phyloP scores from a whole-genome alignment of 2,329 filamentous ascomycete species.

The Lachnellula hyalina region DNA sequence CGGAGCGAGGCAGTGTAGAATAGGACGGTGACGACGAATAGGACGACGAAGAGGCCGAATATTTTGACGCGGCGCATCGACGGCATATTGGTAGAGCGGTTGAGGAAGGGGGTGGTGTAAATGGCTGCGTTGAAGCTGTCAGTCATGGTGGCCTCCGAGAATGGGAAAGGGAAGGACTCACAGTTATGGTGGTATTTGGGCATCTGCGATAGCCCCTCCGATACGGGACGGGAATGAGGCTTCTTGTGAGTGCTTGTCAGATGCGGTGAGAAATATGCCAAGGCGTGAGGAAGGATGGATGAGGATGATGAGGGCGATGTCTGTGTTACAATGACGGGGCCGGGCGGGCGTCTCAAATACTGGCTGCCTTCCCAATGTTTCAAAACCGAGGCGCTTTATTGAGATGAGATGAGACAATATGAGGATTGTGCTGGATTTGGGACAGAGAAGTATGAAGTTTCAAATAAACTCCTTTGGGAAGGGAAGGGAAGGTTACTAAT shows the following conservation, averaged over 20 bases:
- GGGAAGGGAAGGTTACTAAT: too few relatives aligned
- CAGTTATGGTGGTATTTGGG: background rate
- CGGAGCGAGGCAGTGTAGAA: conserved; percentile 65
- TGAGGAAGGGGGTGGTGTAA: conserved; percentile 18
- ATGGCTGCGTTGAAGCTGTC: background rate
- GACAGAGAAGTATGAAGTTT: too few relatives aligned
- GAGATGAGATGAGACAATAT: background rate
- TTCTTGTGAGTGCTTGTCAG: background rate
- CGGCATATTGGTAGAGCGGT: conserved; percentile 47
- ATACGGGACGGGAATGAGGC: background rate
- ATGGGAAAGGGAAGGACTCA: background rate
- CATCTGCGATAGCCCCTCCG: background rate
- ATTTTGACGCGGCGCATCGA: conserved; percentile 65
- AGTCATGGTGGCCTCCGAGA: background rate
- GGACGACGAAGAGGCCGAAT: conserved; percentile 58
- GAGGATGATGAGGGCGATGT: background rate
- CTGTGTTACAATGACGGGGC: too few relatives aligned
- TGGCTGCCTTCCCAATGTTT: background rate
- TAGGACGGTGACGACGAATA: conserved; percentile 61
- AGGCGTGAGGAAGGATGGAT: background rate
- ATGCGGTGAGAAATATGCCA: background rate
- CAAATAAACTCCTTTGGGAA: too few relatives aligned
- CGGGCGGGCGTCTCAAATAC: background rate
- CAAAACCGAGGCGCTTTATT: background rate
- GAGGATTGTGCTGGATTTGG: background rate